Conservation (phyloP, 2,329 filamentous ascomycete genomes). For the Mycosphaerelloides madeirae region DNA sequence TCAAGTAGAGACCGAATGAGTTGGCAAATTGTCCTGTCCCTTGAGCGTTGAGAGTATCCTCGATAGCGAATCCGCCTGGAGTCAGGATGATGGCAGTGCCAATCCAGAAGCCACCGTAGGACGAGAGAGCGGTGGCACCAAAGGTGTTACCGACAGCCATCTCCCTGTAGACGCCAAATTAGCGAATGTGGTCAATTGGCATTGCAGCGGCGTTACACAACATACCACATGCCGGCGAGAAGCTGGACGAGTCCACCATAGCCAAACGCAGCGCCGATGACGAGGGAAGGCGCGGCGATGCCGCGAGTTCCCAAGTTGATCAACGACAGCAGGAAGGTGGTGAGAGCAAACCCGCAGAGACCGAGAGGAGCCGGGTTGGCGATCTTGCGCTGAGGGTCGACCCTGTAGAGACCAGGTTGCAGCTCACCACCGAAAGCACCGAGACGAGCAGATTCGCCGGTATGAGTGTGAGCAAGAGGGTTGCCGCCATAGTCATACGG, state of each 20-base stretch:
- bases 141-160: constrained; percentile 59
- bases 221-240: constrained; percentile 52
- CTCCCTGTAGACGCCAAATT: constrained; percentile 35
- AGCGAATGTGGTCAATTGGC: not conserved
- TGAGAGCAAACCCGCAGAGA: constrained; percentile 60
- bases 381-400: constrained; percentile 40
- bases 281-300: constrained; percentile 42
- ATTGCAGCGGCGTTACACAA: constrained; percentile 13
- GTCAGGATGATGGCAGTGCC: constrained; percentile 56
- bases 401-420: constrained; percentile 48
- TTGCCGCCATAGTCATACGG: constrained; percentile 49
- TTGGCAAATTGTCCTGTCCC: constrained; percentile 43
- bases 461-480: constrained; percentile 46
- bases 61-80: constrained; percentile 50
- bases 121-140: constrained; percentile 57
- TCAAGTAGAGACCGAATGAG: constrained; percentile 55
- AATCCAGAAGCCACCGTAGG: constrained; percentile 60
- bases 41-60: constrained; percentile 38
- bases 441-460: constrained; percentile 46
- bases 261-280: constrained; percentile 46
- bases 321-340: constrained; percentile 56
- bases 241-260: constrained; percentile 51
- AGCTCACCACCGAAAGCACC: constrained; percentile 50
- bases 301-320: constrained; percentile 45
- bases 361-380: constrained; percentile 59